Conservation (phyloP, 2,329 filamentous ascomycete species). For the Penicillium sp. region DNA sequence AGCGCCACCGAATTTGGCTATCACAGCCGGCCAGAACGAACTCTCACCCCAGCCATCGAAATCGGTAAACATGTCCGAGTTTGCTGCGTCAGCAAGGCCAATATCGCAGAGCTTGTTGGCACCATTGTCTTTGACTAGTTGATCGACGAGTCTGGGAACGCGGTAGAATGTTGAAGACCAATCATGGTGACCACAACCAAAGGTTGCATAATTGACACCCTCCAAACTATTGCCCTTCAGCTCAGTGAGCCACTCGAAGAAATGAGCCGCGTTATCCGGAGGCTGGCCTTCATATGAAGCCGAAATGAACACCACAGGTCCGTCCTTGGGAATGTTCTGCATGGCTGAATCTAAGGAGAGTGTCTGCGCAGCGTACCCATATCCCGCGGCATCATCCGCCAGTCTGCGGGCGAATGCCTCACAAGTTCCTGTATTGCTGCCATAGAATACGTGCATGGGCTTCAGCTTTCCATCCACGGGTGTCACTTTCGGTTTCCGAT, state of each 20-base stretch:
- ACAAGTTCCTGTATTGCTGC: conserved; percentile 71
- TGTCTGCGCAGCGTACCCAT: conserved; percentile 58
- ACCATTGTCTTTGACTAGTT: conserved; percentile 51
- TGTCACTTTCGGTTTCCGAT: conserved; percentile 21
- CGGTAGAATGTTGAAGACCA: conserved; percentile 61
- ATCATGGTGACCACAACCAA: conserved; percentile 61
- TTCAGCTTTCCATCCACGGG: conserved; percentile 30
- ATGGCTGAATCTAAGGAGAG: conserved; percentile 60
- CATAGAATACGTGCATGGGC: conserved; percentile 65
- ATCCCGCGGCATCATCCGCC: conserved; percentile 55
- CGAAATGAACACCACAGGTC: conserved; percentile 64
- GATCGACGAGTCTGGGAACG: conserved; percentile 62
- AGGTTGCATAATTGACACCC: conserved; percentile 63
- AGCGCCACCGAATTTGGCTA: conserved; percentile 35
- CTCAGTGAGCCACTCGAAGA: conserved; percentile 62
- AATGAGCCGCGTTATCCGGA: conserved; percentile 66
- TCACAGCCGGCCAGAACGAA: conserved; percentile 51
- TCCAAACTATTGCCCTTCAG: conserved; percentile 52
- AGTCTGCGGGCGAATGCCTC: conserved; percentile 64
- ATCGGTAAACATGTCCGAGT: conserved; percentile 63
- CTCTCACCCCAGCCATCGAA: conserved; percentile 67
- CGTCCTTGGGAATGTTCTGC: conserved; percentile 56
- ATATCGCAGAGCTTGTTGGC: conserved; percentile 49
- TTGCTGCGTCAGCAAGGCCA: conserved; percentile 58
- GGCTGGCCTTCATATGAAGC: conserved; percentile 72